A percentile compares a stretch with the other conserved stretches of the same genome.
phyloP scores from a whole-genome alignment of 2,329 filamentous ascomycete species.

The Bipolaris gigantea region DNA sequence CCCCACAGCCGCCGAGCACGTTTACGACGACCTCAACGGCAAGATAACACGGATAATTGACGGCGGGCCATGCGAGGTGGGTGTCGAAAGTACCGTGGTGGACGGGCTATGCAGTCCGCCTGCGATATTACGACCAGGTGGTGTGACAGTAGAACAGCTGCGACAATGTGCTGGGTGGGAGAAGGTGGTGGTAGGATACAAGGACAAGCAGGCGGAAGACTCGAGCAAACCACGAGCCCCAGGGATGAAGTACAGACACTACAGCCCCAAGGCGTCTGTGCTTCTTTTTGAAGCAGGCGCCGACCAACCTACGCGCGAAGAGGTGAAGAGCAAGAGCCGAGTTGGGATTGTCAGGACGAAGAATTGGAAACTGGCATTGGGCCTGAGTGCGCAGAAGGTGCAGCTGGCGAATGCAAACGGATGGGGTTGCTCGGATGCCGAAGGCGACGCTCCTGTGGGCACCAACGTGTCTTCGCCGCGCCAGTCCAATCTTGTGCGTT shows the following conservation, averaged over 20 bases:
- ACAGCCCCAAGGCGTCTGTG: slow-evolving; percentile 86
- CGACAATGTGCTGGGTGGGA: slow-evolving; percentile 79
- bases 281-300: slow-evolving; percentile 72
- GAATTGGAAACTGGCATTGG: slow-evolving; percentile 29
- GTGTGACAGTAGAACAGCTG: slow-evolving; percentile 80
- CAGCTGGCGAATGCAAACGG: slow-evolving; percentile 3
- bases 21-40: slow-evolving; percentile 79
- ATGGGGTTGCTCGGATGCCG: slow-evolving; percentile 11
- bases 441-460: neutral
- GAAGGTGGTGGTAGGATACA: slow-evolving; percentile 73
- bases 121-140: slow-evolving; percentile 80
- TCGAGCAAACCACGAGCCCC: slow-evolving; percentile 72
- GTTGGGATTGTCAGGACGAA: slow-evolving; percentile 48
- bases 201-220: slow-evolving; percentile 68
- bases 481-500: slow-evolving; percentile 40
- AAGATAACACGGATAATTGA: slow-evolving; percentile 86
- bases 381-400: slow-evolving; percentile 9
- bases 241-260: slow-evolving; percentile 99
- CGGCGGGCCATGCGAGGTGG: slow-evolving; percentile 81
- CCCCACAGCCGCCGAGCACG: slow-evolving; percentile 87
- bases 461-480: slow-evolving; percentile 2
- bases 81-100: slow-evolving; percentile 95
- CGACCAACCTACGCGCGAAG: slow-evolving; percentile 33
- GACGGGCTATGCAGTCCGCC: slow-evolving; percentile 84
- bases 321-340: slow-evolving; percentile 33